A percentile compares a stretch with the other conserved stretches of the same genome.
Conservation (phyloP, 2,329 filamentous ascomycete species). For the Herpotrichia juniperi region DNA sequence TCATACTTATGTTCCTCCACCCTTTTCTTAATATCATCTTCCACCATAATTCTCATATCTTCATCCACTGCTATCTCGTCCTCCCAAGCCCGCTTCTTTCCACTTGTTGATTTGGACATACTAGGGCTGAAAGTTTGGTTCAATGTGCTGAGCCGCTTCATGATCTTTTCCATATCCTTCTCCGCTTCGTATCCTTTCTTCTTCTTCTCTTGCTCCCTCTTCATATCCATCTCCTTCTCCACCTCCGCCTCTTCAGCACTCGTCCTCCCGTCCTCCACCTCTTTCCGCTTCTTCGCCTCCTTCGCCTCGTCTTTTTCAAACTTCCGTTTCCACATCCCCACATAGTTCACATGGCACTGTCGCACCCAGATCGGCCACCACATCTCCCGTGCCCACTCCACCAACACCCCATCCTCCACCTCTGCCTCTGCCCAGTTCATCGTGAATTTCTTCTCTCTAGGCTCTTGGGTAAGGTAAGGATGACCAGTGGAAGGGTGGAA, state of each 20-base stretch:
- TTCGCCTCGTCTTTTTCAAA: slow-evolving; percentile 28
- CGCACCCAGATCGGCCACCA: slow-evolving; percentile 33
- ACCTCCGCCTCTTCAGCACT: slow-evolving; percentile 7
- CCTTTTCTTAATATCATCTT: no score
- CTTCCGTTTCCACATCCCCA: slow-evolving; percentile 30
- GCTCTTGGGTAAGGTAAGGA: slow-evolving; percentile 16
- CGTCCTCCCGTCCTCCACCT: not conserved
- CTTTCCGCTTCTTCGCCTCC: slow-evolving; percentile 5
- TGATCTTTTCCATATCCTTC: not conserved
- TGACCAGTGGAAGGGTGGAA: slow-evolving; percentile 20
- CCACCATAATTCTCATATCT: no score
- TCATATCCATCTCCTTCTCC: not conserved
- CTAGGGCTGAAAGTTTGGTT: not conserved
- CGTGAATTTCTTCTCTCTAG: slow-evolving; percentile 26
- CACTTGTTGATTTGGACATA: no score
- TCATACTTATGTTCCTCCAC: no score
- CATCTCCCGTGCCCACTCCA: slow-evolving; percentile 24
- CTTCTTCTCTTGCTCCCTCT: not conserved
- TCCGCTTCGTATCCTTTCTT: not conserved
- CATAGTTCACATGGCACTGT: slow-evolving; percentile 26
- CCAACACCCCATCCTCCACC: slow-evolving; percentile 17
- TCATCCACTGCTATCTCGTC: no score
- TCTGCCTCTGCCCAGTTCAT: slow-evolving; percentile 28
- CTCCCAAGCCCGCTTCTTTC: no score
- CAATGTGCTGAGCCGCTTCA: not conserved